A percentile compares a stretch with the other conserved stretches of the same genome.
Conservation (phyloP, 441 rosid species). For the Theobroma grandiflorum region DNA sequence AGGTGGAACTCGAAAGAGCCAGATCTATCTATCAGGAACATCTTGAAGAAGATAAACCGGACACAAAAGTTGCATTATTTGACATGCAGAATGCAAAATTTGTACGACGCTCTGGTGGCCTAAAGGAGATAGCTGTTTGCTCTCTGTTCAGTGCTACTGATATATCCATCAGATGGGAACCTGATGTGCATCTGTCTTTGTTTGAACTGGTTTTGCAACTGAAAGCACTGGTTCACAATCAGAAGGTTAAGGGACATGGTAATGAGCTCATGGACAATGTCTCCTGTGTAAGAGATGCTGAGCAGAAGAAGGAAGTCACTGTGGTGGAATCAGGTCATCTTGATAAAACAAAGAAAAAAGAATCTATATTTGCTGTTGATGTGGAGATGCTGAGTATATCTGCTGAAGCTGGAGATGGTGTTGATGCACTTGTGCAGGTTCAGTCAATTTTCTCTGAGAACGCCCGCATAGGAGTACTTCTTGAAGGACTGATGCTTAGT, state of each 20-base stretch:
- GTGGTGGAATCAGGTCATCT: constrained; percentile 50
- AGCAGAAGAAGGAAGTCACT: constrained; percentile 55
- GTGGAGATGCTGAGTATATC: constrained; percentile 84
- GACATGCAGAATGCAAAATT: constrained; percentile 94
- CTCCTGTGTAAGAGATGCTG: constrained; percentile 51
- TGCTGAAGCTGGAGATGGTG: constrained; percentile 97
- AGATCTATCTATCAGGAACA: constrained; percentile 85
- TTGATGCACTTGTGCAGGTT: constrained; percentile 78
- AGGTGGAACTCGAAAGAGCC: constrained; percentile 94
- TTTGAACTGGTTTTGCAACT: constrained; percentile 79
- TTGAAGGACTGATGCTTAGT: constrained; percentile 87
- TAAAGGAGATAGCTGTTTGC: constrained; percentile 86
- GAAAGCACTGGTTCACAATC: constrained; percentile 67
- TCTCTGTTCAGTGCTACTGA: constrained; percentile 97
- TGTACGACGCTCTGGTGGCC: constrained; percentile 93
- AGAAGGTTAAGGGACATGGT: constrained; percentile 61
- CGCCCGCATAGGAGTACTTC: constrained; percentile 95
- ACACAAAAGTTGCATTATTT: constrained; percentile 68
- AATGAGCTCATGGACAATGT: constrained; percentile 45
- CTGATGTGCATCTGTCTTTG: constrained; percentile 87
- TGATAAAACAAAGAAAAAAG: constrained; percentile 84
- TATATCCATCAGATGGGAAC: constrained; percentile 92
- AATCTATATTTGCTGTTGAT: constrained; percentile 95
- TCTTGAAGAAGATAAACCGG: constrained; percentile 65
- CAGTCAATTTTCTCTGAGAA: constrained; percentile 99